Base-by-base conservation (phyloP, 495 filamentous ascomycete species). In the Penicillium waksmanii region DNA sequence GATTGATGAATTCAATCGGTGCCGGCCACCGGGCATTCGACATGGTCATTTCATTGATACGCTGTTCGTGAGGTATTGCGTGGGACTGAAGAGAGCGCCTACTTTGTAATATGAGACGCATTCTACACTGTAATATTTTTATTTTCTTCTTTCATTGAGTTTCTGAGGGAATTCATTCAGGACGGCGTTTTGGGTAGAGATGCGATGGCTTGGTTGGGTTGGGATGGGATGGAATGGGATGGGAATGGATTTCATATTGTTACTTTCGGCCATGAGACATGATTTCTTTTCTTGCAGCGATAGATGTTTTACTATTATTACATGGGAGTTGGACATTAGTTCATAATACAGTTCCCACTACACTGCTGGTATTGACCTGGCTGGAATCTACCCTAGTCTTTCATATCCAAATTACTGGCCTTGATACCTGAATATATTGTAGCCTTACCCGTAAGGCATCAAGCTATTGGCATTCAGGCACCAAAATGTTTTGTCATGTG, bases 11-110 rank as follows among this genome's bases (percentile, higher is more conserved):
- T 98, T 98, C 73, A 86, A 87, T 49, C 71, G 72, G 58, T 80
- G 83, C 59, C 76, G 94, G 44, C 86, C 91, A 17, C 89, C 91
- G 17, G 94, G 94, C 9, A 96, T 98, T 64, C 86, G 87, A 63
- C 94, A 98, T 71, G 88, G 82, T 27, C 92, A 97, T 71, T 98
- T 98, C 65, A 79, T 92, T 63, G 92, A 96, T 72, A 86, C 89
- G 49, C 74, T 98, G 6, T 94, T 88, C 74, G 88, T 96, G 43
- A 82, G 92, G 51, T 96, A 95, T 68, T 82, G 80, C 51, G 74
- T 80, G 53, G 83, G 83, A 12, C 64, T 85, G 59, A 82, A 83
- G 70, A 72, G 81, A 60, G 79, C 76, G 8, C 80, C 81, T 11
- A 84, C 82, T 19, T 61, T 84, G 60, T 77, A 73, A 70, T 56